These are phyloP conservation scores for Cordyceps fumosorosea DNA, from an alignment of 2,329 filamentous ascomycete genomes.

Conservation along the genomic window DNA sequence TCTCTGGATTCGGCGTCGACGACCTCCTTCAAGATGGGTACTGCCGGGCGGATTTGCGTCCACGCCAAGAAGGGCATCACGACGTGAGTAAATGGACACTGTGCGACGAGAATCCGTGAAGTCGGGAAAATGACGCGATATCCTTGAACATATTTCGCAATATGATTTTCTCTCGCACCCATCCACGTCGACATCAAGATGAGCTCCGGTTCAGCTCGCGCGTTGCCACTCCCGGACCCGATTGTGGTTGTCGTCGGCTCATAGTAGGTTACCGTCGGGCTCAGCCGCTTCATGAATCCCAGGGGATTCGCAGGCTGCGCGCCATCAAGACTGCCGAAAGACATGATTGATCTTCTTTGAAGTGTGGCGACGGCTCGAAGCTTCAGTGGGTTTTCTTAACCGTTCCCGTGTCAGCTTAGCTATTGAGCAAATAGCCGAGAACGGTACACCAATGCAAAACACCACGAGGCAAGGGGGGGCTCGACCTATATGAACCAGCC, in stretches of 20 bases:
- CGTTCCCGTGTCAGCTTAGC: neutral
- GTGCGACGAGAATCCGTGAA: slow-evolving; percentile 40
- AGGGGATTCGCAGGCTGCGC: neutral
- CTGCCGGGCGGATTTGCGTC: slow-evolving; percentile 31
- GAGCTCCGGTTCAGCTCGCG: slow-evolving; percentile 34
- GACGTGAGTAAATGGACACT: slow-evolving; percentile 32
- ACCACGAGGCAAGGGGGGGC: neutral
- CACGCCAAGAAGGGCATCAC: slow-evolving; percentile 27
- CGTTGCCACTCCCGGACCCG: neutral
- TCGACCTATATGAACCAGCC: neutral
- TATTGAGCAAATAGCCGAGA: neutral
- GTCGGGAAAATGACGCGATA: slow-evolving; percentile 40
- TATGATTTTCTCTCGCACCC: slow-evolving; percentile 42
- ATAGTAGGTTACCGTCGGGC: slow-evolving; percentile 31
- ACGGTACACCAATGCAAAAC: neutral
- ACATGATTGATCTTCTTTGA: neutral
- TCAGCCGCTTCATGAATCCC: slow-evolving; percentile 21
- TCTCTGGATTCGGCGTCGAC: slow-evolving; percentile 17
- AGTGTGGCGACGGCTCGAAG: neutral
- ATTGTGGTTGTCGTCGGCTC: slow-evolving; percentile 17
- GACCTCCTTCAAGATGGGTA: slow-evolving; percentile 31
- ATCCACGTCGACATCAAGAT: slow-evolving; percentile 46
- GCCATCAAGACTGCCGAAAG: neutral
- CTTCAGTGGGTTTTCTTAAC: neutral
- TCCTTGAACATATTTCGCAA: slow-evolving; percentile 43